A percentile compares a stretch with the other conserved stretches of the same genome.
Evolutionary conservation across 331 rosid genomes (phyloP).

Genomic region (Stylosanthes scabra): DNA sequence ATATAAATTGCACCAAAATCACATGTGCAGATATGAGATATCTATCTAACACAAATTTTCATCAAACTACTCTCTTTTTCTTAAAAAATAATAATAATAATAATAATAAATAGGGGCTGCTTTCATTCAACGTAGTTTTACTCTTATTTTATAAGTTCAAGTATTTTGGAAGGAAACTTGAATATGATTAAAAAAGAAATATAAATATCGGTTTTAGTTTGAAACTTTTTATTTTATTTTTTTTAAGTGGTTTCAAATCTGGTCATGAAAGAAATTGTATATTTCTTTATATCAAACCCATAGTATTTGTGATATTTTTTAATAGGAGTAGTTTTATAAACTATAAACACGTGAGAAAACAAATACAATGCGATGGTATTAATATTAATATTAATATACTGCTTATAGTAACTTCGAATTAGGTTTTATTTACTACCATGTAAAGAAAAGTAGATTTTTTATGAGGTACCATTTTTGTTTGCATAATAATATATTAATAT

Average conservation of each 20-base stretch:
- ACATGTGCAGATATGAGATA: slow-evolving; percentile 12
- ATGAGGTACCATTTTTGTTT: too few species aligned
- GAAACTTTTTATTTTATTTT: background rate
- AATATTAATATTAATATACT: too few species aligned
- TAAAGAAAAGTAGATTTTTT: too few species aligned
- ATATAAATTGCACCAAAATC: slow-evolving; percentile 32
- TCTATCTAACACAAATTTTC: background rate
- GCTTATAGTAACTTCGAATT: too few species aligned
- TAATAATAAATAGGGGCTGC: background rate
- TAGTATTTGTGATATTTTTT: background rate
- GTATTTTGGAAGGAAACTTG: background rate
- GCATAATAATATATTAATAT: too few species aligned
- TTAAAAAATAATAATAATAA: background rate
- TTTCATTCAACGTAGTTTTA: background rate
- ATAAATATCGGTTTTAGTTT: background rate
- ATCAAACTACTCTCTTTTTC: background rate
- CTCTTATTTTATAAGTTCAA: background rate
- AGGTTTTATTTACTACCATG: too few species aligned
- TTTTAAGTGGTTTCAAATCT: too few species aligned
- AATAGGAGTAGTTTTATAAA: background rate
- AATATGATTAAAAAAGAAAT: background rate
- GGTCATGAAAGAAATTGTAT: background rate
- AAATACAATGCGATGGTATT: too few species aligned
- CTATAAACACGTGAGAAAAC: too few species aligned
- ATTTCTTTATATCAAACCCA: background rate